phyloP scores from a whole-genome alignment of 192 early-diverging fungal genomes.

The Coemansia javaensis region DNA sequence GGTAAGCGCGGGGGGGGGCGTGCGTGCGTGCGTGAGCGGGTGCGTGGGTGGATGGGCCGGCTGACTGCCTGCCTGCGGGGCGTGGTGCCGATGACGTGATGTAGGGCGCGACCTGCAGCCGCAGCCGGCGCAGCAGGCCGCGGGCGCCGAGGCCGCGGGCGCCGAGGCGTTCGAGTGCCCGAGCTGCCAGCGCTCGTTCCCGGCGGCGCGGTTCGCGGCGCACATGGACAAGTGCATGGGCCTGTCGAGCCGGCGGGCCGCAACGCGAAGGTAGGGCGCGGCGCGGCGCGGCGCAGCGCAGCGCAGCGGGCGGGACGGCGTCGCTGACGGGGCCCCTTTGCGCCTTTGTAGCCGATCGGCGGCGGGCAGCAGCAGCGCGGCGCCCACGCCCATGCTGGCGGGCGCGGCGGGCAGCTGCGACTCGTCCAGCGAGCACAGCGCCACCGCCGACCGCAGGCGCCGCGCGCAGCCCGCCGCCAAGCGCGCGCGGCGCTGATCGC shows the following conservation, averaged over 20 bases:
- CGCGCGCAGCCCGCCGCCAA: neutral
- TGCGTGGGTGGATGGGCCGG: too few species aligned
- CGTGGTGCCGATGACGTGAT: neutral
- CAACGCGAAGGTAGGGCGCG: conserved; percentile 36
- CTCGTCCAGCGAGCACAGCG: conserved; percentile 44
- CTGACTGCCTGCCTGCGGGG: neutral
- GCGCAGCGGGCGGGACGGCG: neutral
- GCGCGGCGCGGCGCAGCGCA: neutral
- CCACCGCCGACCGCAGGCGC: conserved; percentile 29
- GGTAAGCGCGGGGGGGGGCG: conserved; percentile 17
- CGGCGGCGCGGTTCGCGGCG: conserved; percentile 82
- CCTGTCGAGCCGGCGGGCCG: conserved; percentile 51
- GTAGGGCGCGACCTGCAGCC: conserved; percentile 2
- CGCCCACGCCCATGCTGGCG: conserved; percentile 35
- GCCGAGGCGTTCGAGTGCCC: conserved; percentile 68
- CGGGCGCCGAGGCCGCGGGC: conserved; percentile 10
- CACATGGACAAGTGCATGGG: conserved; percentile 93
- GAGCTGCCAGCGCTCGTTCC: conserved; percentile 70
- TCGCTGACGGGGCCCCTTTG: neutral
- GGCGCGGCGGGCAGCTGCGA: conserved; percentile 24
- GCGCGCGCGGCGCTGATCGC: conserved; percentile 7
- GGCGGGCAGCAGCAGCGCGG: conserved; percentile 32
- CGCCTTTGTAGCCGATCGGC: conserved; percentile 12
- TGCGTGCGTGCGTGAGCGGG: neutral
- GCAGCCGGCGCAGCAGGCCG: neutral